A percentile compares a stretch with the other conserved stretches of the same genome.
phyloP scores from a whole-genome alignment of 164 flowering plant species.

The Warburgia ugandensis region DNA sequence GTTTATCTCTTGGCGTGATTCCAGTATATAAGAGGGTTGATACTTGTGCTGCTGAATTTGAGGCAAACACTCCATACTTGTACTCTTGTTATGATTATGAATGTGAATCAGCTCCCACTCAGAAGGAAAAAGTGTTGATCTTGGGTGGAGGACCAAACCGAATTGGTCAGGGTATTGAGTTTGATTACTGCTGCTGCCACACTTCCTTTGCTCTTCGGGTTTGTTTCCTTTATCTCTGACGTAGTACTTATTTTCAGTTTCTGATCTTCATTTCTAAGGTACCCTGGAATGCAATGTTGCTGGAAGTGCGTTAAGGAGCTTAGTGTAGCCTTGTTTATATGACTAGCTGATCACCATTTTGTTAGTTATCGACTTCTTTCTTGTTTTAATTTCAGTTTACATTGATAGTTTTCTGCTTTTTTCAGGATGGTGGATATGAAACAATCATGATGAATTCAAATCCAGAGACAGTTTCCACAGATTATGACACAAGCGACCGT shows the following conservation, averaged over 20 bases:
- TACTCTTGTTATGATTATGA: conserved; percentile 89
- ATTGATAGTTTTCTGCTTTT: background rate
- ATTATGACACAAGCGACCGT: conserved; percentile 95
- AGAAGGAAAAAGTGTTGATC: conserved; percentile 83
- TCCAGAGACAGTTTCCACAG: conserved; percentile 98
- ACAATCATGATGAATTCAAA: conserved; percentile 98
- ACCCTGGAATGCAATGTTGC: no score
- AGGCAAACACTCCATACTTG: conserved; percentile 98
- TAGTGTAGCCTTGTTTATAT: no score
- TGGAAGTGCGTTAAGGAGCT: no score
- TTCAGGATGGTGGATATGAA: conserved; percentile 78
- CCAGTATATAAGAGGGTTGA: conserved; percentile 92
- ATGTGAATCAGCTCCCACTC: conserved; percentile 85
- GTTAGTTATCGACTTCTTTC: no score
- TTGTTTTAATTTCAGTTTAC: background rate
- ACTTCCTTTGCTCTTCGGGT: conserved; percentile 97
- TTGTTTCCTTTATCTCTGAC: conserved; percentile 10
- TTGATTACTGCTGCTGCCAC: conserved; percentile 98
- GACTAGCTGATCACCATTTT: no score
- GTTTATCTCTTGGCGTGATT: conserved; percentile 65
- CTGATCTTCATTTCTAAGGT: no score
- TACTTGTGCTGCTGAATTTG: conserved; percentile 99
- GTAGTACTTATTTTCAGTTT: background rate
- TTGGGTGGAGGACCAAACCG: conserved; percentile 98
- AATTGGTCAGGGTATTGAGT: conserved; percentile 98